Evolutionary conservation across 257 asterid species (phyloP).

Genomic region (Solanum sejunctum): DNA sequence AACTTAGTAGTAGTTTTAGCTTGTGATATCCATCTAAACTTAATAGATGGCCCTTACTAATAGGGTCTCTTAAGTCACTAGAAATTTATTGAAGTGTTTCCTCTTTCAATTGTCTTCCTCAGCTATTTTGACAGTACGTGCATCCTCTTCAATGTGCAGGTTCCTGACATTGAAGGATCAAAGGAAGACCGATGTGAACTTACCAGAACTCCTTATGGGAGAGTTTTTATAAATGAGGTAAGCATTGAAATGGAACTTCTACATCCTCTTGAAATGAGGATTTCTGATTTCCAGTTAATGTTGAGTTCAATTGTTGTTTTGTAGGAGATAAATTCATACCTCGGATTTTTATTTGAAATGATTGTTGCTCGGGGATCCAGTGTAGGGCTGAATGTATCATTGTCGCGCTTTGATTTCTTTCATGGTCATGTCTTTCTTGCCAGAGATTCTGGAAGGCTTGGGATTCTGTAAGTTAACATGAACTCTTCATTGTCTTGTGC

Average conservation of each 20-base stretch:
- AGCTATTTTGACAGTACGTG: background rate
- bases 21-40: background rate
- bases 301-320: constrained; percentile 10
- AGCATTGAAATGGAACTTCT: background rate
- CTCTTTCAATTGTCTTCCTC: background rate
- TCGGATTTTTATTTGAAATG: constrained; percentile 44
- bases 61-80: background rate
- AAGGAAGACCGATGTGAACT: constrained; percentile 61
- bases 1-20: background rate
- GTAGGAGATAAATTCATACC: constrained; percentile 81
- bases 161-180: constrained; percentile 82
- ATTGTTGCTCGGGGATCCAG: constrained; percentile 67
- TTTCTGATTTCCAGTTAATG: background rate
- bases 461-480: constrained; percentile 68
- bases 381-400: constrained; percentile 64
- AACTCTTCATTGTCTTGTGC: background rate
- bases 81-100: background rate
- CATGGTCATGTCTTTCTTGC: constrained; percentile 87
- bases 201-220: constrained; percentile 67
- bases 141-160: constrained; percentile 30
- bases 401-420: constrained; percentile 82
- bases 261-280: background rate
- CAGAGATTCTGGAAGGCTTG: constrained; percentile 73
- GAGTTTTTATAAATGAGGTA: constrained; percentile 60
- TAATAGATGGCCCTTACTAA: background rate